phyloP scores from a whole-genome alignment of 106 monocot species.

The Apostasia ramifera region DNA sequence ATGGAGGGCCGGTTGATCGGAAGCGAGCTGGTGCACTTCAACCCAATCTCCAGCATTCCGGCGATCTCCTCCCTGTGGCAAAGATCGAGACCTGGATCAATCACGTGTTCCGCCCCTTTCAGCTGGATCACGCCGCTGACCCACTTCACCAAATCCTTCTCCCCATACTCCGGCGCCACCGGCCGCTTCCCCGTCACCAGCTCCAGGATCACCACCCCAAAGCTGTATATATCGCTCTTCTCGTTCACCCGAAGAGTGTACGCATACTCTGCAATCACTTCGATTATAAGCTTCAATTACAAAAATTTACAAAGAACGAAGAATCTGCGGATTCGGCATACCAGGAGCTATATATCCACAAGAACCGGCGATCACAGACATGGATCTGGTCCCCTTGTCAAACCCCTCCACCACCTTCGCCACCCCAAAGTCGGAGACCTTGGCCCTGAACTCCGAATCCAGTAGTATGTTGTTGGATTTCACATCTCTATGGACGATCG shows the following conservation, averaged over 20 bases:
- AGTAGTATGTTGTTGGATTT: conserved; percentile 67
- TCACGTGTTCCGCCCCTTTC: conserved; percentile 44
- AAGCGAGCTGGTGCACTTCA: conserved; percentile 32
- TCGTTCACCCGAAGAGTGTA: conserved; percentile 89
- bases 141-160: conserved; percentile 82
- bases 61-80: conserved; percentile 35
- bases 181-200: conserved; percentile 70
- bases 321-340: conserved; percentile 1
- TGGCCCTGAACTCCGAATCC: conserved; percentile 46
- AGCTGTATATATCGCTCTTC: conserved; percentile 91
- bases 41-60: conserved; percentile 30
- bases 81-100: conserved; percentile 48
- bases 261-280: conserved; percentile 52
- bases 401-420: conserved; percentile 33
- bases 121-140: conserved; percentile 46
- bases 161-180: conserved; percentile 48
- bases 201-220: conserved; percentile 82
- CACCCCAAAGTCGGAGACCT: conserved; percentile 57
- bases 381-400: conserved; percentile 31
- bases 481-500: conserved; percentile 59
- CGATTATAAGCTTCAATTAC: too few relatives aligned
- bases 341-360: conserved; percentile 74
- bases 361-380: conserved; percentile 55
- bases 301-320: neutral
- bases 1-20: conserved; percentile 55